Evolutionary conservation across 2,329 filamentous ascomycete genomes (phyloP).

Genomic region (Neocucurbitaria cava): DNA sequence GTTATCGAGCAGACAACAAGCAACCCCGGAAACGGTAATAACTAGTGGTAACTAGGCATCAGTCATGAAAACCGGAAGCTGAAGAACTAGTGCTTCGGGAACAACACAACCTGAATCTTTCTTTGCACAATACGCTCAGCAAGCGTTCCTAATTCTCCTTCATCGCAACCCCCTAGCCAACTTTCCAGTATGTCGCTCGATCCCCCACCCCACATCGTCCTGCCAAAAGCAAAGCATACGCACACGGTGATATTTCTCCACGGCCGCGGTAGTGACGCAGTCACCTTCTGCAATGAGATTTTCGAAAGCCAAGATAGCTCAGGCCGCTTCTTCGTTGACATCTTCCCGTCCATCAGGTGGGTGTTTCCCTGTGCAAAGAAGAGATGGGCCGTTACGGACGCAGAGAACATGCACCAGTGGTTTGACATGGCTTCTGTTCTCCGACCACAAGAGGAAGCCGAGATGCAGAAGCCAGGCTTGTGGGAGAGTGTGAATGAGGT

Average conservation of each 20-base stretch:
- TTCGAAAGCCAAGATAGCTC: slow-evolving; percentile 37
- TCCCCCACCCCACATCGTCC: background rate
- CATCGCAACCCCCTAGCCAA: background rate
- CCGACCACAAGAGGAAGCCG: slow-evolving; percentile 50
- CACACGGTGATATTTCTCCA: slow-evolving; percentile 59
- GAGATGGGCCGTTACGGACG: slow-evolving; percentile 27
- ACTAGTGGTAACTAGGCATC: background rate
- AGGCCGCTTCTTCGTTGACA: slow-evolving; percentile 44
- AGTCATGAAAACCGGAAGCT: background rate
- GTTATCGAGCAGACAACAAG: background rate
- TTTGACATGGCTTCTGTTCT: slow-evolving; percentile 59
- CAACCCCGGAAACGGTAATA: background rate
- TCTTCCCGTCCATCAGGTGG: slow-evolving; percentile 51
- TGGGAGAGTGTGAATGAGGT: slow-evolving; percentile 48
- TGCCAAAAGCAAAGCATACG: slow-evolving; percentile 40
- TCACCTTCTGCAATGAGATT: slow-evolving; percentile 51
- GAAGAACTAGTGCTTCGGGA: background rate
- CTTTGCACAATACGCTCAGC: background rate
- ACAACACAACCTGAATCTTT: background rate
- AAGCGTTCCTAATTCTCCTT: background rate
- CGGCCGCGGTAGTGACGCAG: slow-evolving; percentile 50
- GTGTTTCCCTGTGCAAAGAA: slow-evolving; percentile 57
- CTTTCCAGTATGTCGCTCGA: background rate
- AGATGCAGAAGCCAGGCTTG: slow-evolving; percentile 54
- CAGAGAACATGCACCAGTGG: slow-evolving; percentile 53